phyloP scores from a whole-genome alignment of 73 alveolate genomes.

The Symbiodinium natans region DNA sequence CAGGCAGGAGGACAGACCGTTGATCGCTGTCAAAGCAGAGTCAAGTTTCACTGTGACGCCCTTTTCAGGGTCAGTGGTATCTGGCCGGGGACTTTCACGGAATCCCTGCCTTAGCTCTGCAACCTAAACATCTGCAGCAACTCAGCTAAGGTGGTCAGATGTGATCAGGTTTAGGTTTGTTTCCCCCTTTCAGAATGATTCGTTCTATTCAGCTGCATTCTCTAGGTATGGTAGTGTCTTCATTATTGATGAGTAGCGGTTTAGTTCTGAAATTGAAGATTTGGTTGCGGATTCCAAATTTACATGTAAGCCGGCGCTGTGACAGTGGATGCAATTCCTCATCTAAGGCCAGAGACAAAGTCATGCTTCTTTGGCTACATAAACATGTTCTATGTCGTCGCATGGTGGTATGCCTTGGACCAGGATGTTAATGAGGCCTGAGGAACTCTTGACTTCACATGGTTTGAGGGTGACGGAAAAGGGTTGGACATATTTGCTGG shows the following conservation, averaged over 20 bases:
- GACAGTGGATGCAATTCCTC: not conserved
- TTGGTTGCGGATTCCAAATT: not conserved
- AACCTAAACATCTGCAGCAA: not conserved
- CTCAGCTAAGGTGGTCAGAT: too few species aligned
- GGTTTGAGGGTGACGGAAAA: too few species aligned
- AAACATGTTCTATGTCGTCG: not conserved
- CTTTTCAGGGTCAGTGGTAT: not conserved
- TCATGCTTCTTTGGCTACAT: not conserved
- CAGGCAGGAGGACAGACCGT: not conserved
- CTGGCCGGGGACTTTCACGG: not conserved
- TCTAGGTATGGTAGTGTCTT: too few species aligned
- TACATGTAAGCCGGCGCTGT: not conserved
- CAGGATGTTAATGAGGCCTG: not conserved
- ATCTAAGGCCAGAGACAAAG: not conserved
- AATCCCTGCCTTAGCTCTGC: not conserved
- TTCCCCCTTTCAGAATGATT: too few species aligned
- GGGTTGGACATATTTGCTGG: too few species aligned
- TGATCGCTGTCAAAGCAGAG: not conserved
- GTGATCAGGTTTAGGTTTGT: too few species aligned
- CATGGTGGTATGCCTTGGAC: not conserved
- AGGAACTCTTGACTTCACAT: too few species aligned
- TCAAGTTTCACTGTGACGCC: not conserved
- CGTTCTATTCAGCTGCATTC: too few species aligned
- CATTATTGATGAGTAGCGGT: too few species aligned
- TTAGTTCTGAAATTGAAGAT: not conserved